phyloP scores from a whole-genome alignment of 2,329 filamentous ascomycete genomes.

The Nothomitra cinnamomea region DNA sequence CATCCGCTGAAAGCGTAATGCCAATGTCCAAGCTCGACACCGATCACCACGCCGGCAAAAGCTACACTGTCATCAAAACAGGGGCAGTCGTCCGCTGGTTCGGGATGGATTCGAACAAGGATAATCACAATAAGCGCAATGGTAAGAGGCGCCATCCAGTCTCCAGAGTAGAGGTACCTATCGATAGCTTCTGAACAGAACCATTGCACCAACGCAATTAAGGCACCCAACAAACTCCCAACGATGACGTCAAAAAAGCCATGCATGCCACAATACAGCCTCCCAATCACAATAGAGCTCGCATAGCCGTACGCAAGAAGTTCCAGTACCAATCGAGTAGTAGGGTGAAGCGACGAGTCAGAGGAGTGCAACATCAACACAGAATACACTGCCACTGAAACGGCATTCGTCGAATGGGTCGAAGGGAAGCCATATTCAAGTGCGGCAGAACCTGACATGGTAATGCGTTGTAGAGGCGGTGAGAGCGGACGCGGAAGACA shows the following conservation, averaged over 20 bases:
- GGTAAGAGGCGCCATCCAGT: conserved; percentile 45
- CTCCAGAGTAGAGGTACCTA: conserved; percentile 47
- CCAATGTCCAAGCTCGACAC: conserved; percentile 70
- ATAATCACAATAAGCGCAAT: conserved; percentile 50
- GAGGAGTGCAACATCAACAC: conserved; percentile 52
- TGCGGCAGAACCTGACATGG: conserved; percentile 89
- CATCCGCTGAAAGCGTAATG: conserved; percentile 47
- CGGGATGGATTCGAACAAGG: conserved; percentile 77
- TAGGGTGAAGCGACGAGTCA: conserved; percentile 41
- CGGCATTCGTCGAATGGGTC: conserved; percentile 91
- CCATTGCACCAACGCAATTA: conserved; percentile 39
- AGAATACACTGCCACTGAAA: conserved; percentile 79
- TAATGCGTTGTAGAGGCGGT: conserved; percentile 82
- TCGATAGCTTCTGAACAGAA: conserved; percentile 44
- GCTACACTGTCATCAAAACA: conserved; percentile 94
- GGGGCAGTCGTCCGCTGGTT: conserved; percentile 90
- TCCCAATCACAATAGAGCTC: conserved; percentile 72
- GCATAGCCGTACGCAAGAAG: conserved; percentile 67
- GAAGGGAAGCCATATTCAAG: conserved; percentile 96
- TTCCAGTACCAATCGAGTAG: conserved; percentile 46
- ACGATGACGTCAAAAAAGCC: conserved; percentile 82
- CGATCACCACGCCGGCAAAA: conserved; percentile 80
- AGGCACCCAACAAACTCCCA: conserved; percentile 59
- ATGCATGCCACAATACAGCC: conserved; percentile 97
- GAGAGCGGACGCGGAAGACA: conserved; percentile 85